These are phyloP conservation scores for Trichomonascaceae sp. DNA, from an alignment of 1,139 yeast species.

Conservation along the genomic window DNA sequence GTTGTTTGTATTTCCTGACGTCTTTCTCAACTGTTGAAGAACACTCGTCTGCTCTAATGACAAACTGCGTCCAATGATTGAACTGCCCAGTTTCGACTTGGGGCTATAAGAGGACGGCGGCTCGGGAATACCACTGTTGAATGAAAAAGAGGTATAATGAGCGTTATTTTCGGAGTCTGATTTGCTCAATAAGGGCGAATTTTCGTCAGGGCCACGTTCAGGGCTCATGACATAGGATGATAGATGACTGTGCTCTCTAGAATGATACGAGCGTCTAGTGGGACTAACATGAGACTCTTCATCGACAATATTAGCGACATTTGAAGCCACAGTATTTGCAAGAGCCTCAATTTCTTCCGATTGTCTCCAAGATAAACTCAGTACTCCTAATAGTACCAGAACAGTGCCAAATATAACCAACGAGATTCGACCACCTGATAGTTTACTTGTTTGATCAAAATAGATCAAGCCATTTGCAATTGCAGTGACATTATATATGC, in stretches of 20 bases:
- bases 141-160: constrained; percentile 26
- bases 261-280: neutral
- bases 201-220: constrained; percentile 1
- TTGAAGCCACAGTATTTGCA: neutral
- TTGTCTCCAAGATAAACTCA: constrained; percentile 38
- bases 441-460: constrained; percentile 45
- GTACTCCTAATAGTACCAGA: constrained; percentile 49
- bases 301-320: neutral
- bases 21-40: constrained; percentile 35
- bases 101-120: constrained; percentile 22
- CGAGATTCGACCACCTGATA: constrained; percentile 36
- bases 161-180: constrained; percentile 10
- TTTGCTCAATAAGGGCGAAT: constrained; percentile 5
- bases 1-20: constrained; percentile 4
- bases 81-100: constrained; percentile 4
- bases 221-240: neutral
- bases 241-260: neutral
- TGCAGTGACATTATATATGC: constrained; percentile 71
- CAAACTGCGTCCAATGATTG: constrained; percentile 30
- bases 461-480: constrained; percentile 68
- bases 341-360: neutral
- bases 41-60: constrained; percentile 48
- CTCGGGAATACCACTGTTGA: constrained; percentile 22
- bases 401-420: constrained; percentile 48
- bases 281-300: constrained; percentile 1